These are phyloP conservation scores for Penicillium sp. DNA, from an alignment of 2,329 filamentous ascomycete genomes.

Conservation along the genomic window DNA sequence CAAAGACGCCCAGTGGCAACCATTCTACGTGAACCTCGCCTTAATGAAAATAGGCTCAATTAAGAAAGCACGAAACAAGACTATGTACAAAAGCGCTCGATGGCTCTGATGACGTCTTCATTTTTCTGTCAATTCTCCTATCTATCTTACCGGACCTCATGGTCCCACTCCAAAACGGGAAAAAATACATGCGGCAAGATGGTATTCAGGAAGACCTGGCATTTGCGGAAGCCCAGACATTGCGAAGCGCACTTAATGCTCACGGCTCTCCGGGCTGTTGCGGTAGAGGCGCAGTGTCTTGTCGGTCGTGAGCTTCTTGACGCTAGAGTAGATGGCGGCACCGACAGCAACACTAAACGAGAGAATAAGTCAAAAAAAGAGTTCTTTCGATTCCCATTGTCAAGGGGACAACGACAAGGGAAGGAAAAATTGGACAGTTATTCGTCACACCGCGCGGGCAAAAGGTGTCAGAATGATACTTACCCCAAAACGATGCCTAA, in stretches of 20 bases:
- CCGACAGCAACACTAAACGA: conserved; percentile 57
- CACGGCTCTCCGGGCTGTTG: conserved; percentile 49
- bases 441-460: conserved; percentile 5
- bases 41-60: conserved; percentile 18
- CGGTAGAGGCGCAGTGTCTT: conserved; percentile 85
- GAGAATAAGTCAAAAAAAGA: conserved; percentile 14
- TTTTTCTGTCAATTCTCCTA: conserved; percentile 10
- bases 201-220: conserved; percentile 20
- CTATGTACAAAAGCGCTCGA: conserved; percentile 33
- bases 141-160: conserved; percentile 19
- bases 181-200: conserved; percentile 25
- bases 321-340: conserved; percentile 75
- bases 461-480: conserved; percentile 34
- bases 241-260: conserved; percentile 35
- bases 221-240: conserved; percentile 27
- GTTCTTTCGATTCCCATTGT: neutral
- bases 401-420: conserved; percentile 13
- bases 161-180: conserved; percentile 16
- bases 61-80: conserved; percentile 18
- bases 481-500: conserved; percentile 81
- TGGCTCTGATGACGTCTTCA: conserved; percentile 22
- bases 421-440: conserved; percentile 12
- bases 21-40: conserved; percentile 23
- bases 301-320: conserved; percentile 78
- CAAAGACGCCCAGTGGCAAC: conserved; percentile 22